phyloP scores from a whole-genome alignment of 164 flowering plant genomes.

The Houttuynia cordata region DNA sequence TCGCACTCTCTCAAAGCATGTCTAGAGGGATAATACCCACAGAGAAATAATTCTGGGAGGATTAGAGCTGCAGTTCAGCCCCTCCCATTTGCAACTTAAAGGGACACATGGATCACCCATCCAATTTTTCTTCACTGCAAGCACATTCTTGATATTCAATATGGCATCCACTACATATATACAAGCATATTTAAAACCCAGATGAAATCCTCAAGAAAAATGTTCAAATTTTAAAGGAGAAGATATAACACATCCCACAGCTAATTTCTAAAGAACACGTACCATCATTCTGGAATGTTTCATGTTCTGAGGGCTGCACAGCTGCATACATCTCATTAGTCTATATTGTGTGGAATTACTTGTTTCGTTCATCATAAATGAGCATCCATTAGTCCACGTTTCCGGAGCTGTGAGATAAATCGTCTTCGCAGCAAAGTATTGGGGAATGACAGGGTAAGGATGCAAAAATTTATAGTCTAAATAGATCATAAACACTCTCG shows the following conservation, averaged over 20 bases:
- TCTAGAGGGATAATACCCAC: neutral
- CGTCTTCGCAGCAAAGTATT: neutral
- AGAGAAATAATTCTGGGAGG: conserved; percentile 1
- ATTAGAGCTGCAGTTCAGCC: conserved; percentile 23
- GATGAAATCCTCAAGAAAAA: neutral
- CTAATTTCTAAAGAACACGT: too few relatives aligned
- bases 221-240: too few relatives aligned
- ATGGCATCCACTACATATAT: conserved; percentile 24
- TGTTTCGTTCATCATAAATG: conserved; percentile 10
- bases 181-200: neutral
- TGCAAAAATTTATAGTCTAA: conserved; percentile 3
- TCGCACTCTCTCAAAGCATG: too few relatives aligned
- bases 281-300: too few relatives aligned
- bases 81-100: conserved; percentile 24
- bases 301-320: conserved; percentile 4
- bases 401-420: neutral
- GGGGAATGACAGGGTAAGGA: conserved; percentile 4
- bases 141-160: conserved; percentile 16
- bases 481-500: conserved; percentile 18
- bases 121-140: conserved; percentile 29
- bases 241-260: too few relatives aligned
- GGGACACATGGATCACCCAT: conserved; percentile 52
- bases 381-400: neutral
- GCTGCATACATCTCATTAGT: conserved; percentile 25
- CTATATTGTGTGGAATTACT: conserved; percentile 24